Evolutionary conservation across 2,329 filamentous ascomycete species (phyloP).

Genomic region (Ilyonectria mors-panacis): DNA sequence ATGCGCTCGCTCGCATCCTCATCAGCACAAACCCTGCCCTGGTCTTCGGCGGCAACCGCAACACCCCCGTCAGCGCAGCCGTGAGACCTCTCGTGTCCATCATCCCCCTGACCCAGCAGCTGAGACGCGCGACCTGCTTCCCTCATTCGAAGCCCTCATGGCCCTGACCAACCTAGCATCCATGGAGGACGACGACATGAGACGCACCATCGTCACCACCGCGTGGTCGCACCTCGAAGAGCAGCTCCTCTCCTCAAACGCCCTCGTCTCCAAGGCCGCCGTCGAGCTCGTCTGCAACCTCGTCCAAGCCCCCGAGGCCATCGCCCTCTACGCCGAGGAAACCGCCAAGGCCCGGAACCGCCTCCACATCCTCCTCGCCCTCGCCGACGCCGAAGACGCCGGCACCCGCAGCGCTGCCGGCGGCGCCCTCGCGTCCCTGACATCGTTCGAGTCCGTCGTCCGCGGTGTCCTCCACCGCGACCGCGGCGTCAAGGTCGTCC

Average conservation of each 20-base stretch:
- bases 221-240: constrained; percentile 87
- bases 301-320: constrained; percentile 76
- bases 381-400: constrained; percentile 87
- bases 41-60: constrained; percentile 84
- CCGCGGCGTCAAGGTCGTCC: constrained; percentile 81
- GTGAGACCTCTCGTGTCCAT: constrained; percentile 86
- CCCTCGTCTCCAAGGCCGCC: constrained; percentile 83
- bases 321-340: constrained; percentile 78
- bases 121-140: constrained; percentile 83
- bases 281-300: constrained; percentile 95
- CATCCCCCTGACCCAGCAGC: constrained; percentile 75
- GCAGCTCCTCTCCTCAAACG: constrained; percentile 82
- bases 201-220: constrained; percentile 78
- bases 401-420: constrained; percentile 87
- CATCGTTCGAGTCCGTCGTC: constrained; percentile 82
- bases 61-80: constrained; percentile 82
- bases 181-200: constrained; percentile 76
- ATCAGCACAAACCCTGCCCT: constrained; percentile 89
- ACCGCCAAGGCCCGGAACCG: constrained; percentile 78
- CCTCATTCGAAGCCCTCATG: constrained; percentile 90
- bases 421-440: constrained; percentile 88
- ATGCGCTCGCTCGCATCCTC: constrained; percentile 86
- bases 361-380: constrained; percentile 86
- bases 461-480: constrained; percentile 78
- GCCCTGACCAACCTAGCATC: constrained; percentile 96